phyloP scores from a whole-genome alignment of 305 asterid species.

The Fraxinus velutina region DNA sequence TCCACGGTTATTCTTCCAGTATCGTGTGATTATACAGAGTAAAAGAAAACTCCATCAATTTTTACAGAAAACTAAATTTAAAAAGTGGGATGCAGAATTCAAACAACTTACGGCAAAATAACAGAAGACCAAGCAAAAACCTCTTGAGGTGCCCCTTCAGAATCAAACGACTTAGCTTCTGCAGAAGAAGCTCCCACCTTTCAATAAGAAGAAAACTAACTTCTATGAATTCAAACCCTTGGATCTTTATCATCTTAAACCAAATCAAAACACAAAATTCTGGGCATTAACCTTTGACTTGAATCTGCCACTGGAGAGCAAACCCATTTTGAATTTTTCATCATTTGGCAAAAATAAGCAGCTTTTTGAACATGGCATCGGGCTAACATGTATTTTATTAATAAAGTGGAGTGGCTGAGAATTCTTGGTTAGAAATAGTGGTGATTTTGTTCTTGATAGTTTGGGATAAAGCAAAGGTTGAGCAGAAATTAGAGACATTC shows the following conservation, averaged over 20 bases:
- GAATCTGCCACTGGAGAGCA: constrained; percentile 19
- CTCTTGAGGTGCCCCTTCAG: constrained; percentile 52
- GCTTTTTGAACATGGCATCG: constrained; percentile 18
- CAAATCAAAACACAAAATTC: not conserved
- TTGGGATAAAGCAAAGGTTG: constrained; percentile 38
- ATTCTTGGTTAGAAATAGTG: constrained; percentile 25
- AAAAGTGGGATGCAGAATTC: not conserved
- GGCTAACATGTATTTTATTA: not conserved
- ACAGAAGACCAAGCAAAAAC: constrained; percentile 81
- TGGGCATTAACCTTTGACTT: constrained; percentile 29
- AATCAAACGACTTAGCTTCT: constrained; percentile 43
- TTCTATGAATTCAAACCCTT: constrained; percentile 3
- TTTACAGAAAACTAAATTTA: not conserved
- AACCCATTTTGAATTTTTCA: constrained; percentile 19
- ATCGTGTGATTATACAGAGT: not conserved
- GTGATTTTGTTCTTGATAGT: constrained; percentile 29
- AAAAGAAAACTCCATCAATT: not conserved
- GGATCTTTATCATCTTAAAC: not conserved
- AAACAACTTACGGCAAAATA: constrained; percentile 70
- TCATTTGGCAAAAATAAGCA: constrained; percentile 22
- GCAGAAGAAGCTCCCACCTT: constrained; percentile 69
- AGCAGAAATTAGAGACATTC: constrained; percentile 45
- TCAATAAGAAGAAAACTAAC: constrained; percentile 1
- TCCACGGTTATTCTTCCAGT: not conserved
- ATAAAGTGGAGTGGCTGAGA: not conserved